phyloP scores from a whole-genome alignment of 169 alveolate genomes.

The Plasmodium sp. region DNA sequence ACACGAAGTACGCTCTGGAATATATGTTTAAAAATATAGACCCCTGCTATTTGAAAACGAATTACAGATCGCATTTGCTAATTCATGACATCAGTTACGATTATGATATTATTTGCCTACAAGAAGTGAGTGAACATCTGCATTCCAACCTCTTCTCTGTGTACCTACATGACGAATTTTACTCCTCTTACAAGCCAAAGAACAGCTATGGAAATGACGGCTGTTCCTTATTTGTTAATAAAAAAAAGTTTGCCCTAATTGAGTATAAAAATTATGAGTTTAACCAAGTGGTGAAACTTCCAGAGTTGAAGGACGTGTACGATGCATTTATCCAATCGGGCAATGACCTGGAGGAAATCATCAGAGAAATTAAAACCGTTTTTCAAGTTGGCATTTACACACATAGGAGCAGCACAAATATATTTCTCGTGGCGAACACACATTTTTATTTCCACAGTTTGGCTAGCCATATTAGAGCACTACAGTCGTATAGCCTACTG shows the following conservation, averaged over 20 bases:
- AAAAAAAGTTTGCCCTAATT: constrained; percentile 36
- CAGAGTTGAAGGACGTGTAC: constrained; percentile 39
- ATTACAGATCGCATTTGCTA: constrained; percentile 60
- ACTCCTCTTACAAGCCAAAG: constrained; percentile 41
- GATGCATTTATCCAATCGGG: constrained; percentile 27
- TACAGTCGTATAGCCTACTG: constrained; percentile 32
- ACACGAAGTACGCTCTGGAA: constrained; percentile 51
- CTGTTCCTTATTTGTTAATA: constrained; percentile 70
- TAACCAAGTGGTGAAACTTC: constrained; percentile 26
- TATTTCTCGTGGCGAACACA: constrained; percentile 56
- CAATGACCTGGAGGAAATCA: constrained; percentile 32
- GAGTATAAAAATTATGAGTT: constrained; percentile 64
- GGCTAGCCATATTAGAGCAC: constrained; percentile 62
- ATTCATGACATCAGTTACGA: constrained; percentile 40
- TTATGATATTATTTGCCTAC: constrained; percentile 57
- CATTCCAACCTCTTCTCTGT: constrained; percentile 33
- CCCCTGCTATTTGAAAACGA: constrained; percentile 55
- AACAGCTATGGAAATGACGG: constrained; percentile 62
- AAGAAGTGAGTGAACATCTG: constrained; percentile 71
- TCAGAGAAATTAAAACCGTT: constrained; percentile 58
- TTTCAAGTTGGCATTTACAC: constrained; percentile 62
- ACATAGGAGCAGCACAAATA: constrained; percentile 2
- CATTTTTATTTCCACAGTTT: constrained; percentile 73
- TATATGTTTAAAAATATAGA: constrained; percentile 68
- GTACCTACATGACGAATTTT: constrained; percentile 37